Percentiles rank a stretch among this genome's conserved stretches.
Conservation (phyloP, 345 rosid genomes). For the Citrus australasica region DNA sequence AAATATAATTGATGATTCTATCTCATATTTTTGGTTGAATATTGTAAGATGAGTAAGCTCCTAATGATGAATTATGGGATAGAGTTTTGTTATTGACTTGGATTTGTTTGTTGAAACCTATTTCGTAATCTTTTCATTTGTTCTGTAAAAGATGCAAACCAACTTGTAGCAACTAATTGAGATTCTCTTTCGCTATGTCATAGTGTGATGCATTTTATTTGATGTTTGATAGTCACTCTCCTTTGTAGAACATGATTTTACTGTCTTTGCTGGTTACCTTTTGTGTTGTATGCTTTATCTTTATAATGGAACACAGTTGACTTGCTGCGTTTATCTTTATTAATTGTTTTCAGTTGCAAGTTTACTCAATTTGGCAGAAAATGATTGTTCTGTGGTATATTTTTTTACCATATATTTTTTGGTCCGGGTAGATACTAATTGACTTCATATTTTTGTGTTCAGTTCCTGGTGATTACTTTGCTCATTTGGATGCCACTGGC, state of each 20-base stretch:
- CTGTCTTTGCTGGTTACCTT: not conserved
- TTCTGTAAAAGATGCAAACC: not conserved
- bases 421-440: slow-evolving; percentile 14
- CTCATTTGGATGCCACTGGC: slow-evolving; percentile 88
- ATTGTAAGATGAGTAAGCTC: not conserved
- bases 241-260: not conserved
- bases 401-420: not conserved
- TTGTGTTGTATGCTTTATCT: not conserved
- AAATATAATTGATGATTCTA: not conserved
- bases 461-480: slow-evolving; percentile 95
- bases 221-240: not conserved
- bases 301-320: not conserved
- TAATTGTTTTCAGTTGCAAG: not conserved
- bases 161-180: not conserved
- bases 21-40: not conserved
- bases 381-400: not conserved
- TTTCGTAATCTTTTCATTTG: not conserved
- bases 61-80: not conserved
- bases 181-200: not conserved
- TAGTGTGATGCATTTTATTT: not conserved
- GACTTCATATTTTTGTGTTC: slow-evolving; percentile 23
- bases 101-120: not conserved
- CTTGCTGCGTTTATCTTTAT: not conserved
- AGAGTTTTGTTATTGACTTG: not conserved
- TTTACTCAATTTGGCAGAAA: not conserved